These are phyloP conservation scores for Metarhizium rileyi DNA, from an alignment of 2,329 filamentous ascomycete species.

Conservation along the genomic window DNA sequence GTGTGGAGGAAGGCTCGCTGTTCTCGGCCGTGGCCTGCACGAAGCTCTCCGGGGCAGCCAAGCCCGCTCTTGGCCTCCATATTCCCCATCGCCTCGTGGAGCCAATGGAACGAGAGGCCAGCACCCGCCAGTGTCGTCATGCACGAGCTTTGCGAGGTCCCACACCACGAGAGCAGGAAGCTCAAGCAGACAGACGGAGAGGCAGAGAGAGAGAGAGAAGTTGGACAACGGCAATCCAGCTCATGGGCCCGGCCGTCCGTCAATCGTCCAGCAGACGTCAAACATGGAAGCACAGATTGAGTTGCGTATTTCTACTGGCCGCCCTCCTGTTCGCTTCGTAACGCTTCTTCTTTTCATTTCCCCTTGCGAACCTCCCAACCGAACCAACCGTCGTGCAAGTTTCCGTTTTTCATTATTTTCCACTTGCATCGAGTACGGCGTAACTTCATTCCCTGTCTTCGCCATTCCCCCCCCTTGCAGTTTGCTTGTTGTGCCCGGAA, in stretches of 20 bases:
- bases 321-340: not conserved
- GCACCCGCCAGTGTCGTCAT: slow-evolving; percentile 12
- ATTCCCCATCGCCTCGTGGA: not conserved
- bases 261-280: not conserved
- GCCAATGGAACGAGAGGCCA: not conserved
- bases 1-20: not conserved
- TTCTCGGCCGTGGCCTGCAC: slow-evolving; percentile 1
- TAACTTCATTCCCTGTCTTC: not conserved
- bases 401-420: too few species aligned
- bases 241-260: too few species aligned
- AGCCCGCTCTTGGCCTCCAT: not conserved
- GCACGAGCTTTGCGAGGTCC: not conserved
- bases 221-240: too few species aligned
- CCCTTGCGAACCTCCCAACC: not conserved
- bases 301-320: not conserved
- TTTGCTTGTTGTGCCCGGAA: too few species aligned
- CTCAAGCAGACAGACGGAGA: not conserved
- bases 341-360: not conserved
- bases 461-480: not conserved
- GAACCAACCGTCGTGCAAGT: too few species aligned
- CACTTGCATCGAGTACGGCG: not conserved
- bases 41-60: not conserved
- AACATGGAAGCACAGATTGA: too few species aligned
- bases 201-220: not conserved
- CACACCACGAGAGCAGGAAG: slow-evolving; percentile 6